Conservation (phyloP, 139 green algal genomes). For the Tetraselmis chui region DNA sequence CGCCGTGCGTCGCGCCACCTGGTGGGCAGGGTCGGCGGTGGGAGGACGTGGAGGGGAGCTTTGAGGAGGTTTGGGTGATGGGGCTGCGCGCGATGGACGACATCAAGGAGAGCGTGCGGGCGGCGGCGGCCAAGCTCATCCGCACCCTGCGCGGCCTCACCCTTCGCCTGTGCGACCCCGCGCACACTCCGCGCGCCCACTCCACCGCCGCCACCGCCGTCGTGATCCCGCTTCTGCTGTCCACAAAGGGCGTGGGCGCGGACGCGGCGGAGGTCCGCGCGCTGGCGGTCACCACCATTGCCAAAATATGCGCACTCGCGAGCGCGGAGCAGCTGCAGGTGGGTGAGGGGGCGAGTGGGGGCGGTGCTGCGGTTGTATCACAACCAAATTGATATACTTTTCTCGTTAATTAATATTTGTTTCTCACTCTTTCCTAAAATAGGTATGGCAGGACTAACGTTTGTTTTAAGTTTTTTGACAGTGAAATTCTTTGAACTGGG, state of each 20-base stretch:
- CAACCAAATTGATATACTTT: no score
- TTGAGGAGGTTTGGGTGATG: constrained; percentile 70
- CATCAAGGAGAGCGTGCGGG: constrained; percentile 76
- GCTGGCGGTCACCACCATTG: constrained; percentile 42
- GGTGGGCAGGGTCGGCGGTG: constrained; percentile 48
- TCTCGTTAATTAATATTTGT: no score
- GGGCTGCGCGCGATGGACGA: constrained; percentile 72
- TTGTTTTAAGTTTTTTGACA: no score
- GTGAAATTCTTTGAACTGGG: no score
- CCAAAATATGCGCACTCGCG: constrained; percentile 37
- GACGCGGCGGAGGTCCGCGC: constrained; percentile 42
- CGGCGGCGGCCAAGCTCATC: constrained; percentile 23
- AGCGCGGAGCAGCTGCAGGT: constrained; percentile 29
- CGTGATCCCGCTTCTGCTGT: constrained; percentile 61
- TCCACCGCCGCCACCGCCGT: constrained; percentile 31
- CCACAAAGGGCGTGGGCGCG: not conserved
- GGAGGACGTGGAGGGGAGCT: constrained; percentile 48
- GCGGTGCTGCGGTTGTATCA: no score
- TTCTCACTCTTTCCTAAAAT: no score
- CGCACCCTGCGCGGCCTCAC: constrained; percentile 47
- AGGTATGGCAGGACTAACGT: no score
- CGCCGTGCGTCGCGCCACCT: no score
- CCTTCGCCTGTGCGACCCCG: constrained; percentile 57
- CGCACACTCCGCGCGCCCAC: constrained; percentile 33
- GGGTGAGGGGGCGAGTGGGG: no score